Evolutionary conservation across 345 rosid genomes (phyloP).

Genomic region (Melastoma malabathricum): DNA sequence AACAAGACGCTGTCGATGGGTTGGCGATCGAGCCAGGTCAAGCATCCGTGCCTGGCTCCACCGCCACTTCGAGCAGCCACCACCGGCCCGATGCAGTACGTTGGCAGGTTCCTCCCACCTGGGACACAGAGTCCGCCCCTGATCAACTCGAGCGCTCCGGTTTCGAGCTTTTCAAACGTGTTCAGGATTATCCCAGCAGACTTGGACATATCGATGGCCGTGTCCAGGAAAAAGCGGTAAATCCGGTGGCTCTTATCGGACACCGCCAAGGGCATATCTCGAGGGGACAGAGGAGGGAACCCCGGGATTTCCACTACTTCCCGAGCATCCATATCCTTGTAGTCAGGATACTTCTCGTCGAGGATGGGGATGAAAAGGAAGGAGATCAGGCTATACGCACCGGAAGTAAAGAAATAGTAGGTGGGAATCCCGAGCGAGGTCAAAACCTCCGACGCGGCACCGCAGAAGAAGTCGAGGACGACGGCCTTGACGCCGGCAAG

Average conservation of each 20-base stretch:
- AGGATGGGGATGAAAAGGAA: slow-evolving; percentile 7
- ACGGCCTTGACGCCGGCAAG: slow-evolving; percentile 9
- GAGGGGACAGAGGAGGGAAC: slow-evolving; percentile 17
- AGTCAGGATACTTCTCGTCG: slow-evolving; percentile 8
- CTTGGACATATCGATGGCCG: slow-evolving; percentile 8
- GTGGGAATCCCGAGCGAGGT: slow-evolving; percentile 9
- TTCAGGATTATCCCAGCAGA: slow-evolving; percentile 39
- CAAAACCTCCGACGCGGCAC: slow-evolving; percentile 6
- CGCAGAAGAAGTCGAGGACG: slow-evolving; percentile 16
- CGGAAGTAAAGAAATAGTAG: slow-evolving; percentile 9
- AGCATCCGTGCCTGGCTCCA: slow-evolving; percentile 2
- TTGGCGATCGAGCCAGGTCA: slow-evolving; percentile 28
- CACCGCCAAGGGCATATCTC: slow-evolving; percentile 6
- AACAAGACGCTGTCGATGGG: slow-evolving; percentile 23
- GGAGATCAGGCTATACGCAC: slow-evolving; percentile 5
- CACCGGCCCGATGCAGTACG: slow-evolving; percentile 22
- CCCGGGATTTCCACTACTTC: slow-evolving; percentile 28
- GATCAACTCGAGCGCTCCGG: slow-evolving; percentile 20
- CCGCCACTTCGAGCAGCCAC: neutral
- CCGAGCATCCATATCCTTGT: slow-evolving; percentile 19
- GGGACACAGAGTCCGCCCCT: slow-evolving; percentile 13
- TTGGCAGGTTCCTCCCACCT: slow-evolving; percentile 9
- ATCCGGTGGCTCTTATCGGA: slow-evolving; percentile 8
- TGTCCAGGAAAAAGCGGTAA: slow-evolving; percentile 16
- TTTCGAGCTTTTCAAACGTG: slow-evolving; percentile 43